Evolutionary conservation across 257 asterid species (phyloP), one percentile per base, ranked within the genome.

Genomic region (Plantago elongata): DNA sequence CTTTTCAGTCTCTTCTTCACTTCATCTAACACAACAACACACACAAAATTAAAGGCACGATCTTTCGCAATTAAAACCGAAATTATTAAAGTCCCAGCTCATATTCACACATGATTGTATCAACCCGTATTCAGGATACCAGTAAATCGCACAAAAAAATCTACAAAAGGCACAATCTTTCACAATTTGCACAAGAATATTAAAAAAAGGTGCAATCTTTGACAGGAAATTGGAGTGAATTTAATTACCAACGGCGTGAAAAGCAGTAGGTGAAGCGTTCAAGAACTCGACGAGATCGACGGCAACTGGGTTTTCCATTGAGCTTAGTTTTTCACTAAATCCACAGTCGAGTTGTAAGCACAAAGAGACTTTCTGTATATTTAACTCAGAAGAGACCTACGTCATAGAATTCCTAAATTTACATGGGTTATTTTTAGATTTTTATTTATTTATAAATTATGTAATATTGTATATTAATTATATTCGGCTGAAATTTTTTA

Each of bases 221-320:
- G 0, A 18, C 58, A 52, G 22, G 5, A 17, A 16, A 43, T 27
- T 34, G 58, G 34, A 22, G n/a, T 15, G 15, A 34, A n/a, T 13
- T 57, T 9, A 0, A 46, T 71, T 82, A 91, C 98, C 98, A 13
- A 91, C 98, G 45, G 98, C 98, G 16, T 91, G 98, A 74, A 88
- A 91, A 63, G 95, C 95, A 29, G 98, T 88, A 18, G 98, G 97
- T 14, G 97, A 91, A 73, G 93, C 87, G 62, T 91, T 91, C 79
- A 91, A 67, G 84, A 88, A 91, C 64, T 86, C 88, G 45, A 91
- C 77, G 8, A 91, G 92, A 77, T 85, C 93, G 66, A 67, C 37
- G 8, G 89, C 95, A 65, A 80, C 86, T 5, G 84, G 68, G 77
- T 51, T 74, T 59, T 62, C 88, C 96, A 88, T 88, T 58, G 55